Conservation (phyloP, 2,329 filamentous ascomycete species). For the Nigrospora sphaerica region DNA sequence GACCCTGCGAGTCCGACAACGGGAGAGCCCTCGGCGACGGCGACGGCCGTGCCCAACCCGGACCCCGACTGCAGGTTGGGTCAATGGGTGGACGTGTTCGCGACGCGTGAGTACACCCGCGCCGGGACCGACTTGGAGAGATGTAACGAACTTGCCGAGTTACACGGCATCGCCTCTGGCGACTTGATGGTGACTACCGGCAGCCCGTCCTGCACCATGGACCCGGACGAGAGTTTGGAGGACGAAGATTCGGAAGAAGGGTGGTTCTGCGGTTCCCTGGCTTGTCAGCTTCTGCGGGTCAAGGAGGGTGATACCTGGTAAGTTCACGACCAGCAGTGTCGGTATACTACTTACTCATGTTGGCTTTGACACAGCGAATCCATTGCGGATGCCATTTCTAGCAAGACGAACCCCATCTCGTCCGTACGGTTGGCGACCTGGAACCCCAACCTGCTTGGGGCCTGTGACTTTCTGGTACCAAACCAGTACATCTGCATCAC, state of each 20-base stretch:
- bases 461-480: neutral
- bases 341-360: too few species aligned
- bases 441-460: slow-evolving; percentile 1
- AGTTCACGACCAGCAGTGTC: neutral
- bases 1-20: too few species aligned
- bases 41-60: neutral
- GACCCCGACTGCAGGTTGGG: neutral
- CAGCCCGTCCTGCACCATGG: neutral
- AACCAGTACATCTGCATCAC: slow-evolving; percentile 2
- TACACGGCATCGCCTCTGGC: neutral
- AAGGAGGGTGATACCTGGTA: neutral
- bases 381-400: neutral
- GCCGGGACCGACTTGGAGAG: neutral
- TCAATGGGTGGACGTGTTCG: neutral
- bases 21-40: too few species aligned
- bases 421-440: neutral
- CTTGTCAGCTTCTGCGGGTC: neutral
- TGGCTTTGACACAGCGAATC: neutral
- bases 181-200: neutral
- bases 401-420: neutral
- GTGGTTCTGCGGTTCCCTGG: neutral
- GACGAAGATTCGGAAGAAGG: neutral
- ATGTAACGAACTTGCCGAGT: neutral
- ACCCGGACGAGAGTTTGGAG: neutral
- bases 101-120: neutral